Conservation (phyloP, 106 monocot genomes). For the Xerophyta viscosa region DNA sequence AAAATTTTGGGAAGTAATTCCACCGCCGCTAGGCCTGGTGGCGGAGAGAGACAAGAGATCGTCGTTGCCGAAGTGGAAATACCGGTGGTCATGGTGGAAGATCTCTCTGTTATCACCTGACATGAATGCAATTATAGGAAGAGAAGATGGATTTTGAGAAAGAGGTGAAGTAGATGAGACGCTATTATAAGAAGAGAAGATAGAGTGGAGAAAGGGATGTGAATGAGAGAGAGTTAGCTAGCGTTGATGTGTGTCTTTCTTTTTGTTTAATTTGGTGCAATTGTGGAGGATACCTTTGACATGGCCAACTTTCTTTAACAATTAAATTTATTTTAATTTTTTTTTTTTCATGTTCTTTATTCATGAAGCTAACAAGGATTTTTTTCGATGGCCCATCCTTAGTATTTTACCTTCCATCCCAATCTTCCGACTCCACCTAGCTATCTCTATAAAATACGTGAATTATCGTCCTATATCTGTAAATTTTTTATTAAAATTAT, state of each 20-base stretch:
- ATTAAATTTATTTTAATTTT: no score
- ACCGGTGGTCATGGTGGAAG: slow-evolving; percentile 13
- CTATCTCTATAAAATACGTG: no score
- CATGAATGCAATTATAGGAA: slow-evolving; percentile 11
- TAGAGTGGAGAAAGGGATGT: background rate
- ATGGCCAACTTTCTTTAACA: no score
- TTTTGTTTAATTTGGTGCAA: background rate
- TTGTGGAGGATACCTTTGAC: background rate
- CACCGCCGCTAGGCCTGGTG: background rate
- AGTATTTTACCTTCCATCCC: no score
- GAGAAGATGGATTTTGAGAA: background rate
- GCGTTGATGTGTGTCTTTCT: background rate
- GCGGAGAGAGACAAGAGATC: slow-evolving; percentile 20
- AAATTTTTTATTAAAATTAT: no score
- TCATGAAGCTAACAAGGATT: no score
- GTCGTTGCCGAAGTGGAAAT: slow-evolving; percentile 11
- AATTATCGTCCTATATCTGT: no score
- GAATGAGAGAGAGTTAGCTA: slow-evolving; percentile 5
- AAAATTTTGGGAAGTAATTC: background rate
- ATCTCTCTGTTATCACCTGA: slow-evolving; percentile 30
- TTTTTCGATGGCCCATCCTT: no score
- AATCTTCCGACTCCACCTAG: no score
- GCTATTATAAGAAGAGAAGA: slow-evolving; percentile 6
- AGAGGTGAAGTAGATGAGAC: no score
- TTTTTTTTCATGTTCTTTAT: no score